Base-by-base conservation (phyloP, 2,329 filamentous ascomycete genomes). In the Calonectria pseudoturangicola region DNA sequence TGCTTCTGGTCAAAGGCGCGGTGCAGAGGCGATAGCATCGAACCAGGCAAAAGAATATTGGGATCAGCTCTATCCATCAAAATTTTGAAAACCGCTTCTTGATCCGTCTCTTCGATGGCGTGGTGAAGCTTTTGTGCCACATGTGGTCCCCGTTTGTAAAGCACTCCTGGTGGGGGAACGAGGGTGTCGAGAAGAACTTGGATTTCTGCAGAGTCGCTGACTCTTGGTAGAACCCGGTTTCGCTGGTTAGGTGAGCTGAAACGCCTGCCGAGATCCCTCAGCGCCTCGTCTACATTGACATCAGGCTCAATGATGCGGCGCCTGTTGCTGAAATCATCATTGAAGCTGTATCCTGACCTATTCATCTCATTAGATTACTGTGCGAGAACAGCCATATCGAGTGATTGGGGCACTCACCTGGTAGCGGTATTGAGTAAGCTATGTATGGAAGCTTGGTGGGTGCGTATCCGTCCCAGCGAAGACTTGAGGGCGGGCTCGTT, bases 291-390 rank as follows among this genome's bases (percentile, higher is more conserved):
- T 39, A 80, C 72, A 25, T 68, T 67, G 51, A 76, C 72, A 45
- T 80, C 79, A 39, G 79, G 79, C 60, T 80, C 79, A 39, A 80
- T 80, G 58, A 80, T 79, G 41, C 79, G 79, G 33, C 79, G 75
- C 51, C 76, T 78, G 15, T 73, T 79, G 47, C 63, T 64, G 27
- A 76, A 63, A 66, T 78, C 73, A 63, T 74, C 73, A 48, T 71
- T 74, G 41, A 76, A 79, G 43, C 43, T 79, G 51, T 80, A 80
- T 18, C 73, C 48, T 27, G 70, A 69, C 70, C 77, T 73, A 64
- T 74, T 18, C 18, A 25, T 2, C 10, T 25, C 47, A 64, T 80
- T 67, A 80, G 75, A 16, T 27, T 12, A 56, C 27, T 18, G 36
- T 43, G 7, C n/a, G 13, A 27, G 28, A 28, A 28, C 33, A 4